Percentiles rank a stretch among this genome's conserved stretches.
Conservation (phyloP, 345 rosid species). For the Lepidium africanum region DNA sequence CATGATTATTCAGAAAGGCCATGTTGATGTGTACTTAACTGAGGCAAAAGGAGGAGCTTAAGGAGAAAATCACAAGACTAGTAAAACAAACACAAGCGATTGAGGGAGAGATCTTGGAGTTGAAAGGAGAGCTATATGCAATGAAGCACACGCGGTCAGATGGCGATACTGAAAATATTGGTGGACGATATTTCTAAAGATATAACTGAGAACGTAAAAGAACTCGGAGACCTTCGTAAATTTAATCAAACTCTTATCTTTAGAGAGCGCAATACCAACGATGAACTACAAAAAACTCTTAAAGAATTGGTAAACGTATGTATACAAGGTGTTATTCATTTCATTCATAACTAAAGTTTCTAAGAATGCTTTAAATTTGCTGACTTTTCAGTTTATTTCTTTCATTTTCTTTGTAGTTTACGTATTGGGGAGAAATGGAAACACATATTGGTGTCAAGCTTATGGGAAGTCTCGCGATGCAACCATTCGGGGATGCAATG, state of each 20-base stretch:
- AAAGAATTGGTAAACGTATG: slow-evolving; percentile 72
- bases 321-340: slow-evolving; percentile 7
- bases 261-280: slow-evolving; percentile 72
- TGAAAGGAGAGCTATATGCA: slow-evolving; percentile 64
- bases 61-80: slow-evolving; percentile 59
- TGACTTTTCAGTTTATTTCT: neutral
- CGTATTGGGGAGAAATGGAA: too few relatives aligned
- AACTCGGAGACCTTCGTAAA: slow-evolving; percentile 58
- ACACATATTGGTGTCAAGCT: too few relatives aligned
- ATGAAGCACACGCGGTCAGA: slow-evolving; percentile 9
- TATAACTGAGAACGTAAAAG: slow-evolving; percentile 54
- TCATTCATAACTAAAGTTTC: neutral
- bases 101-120: slow-evolving; percentile 71
- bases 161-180: slow-evolving; percentile 32
- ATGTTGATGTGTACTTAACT: slow-evolving; percentile 22
- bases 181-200: slow-evolving; percentile 46
- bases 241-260: slow-evolving; percentile 73
- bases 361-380: neutral
- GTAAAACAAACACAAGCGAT: slow-evolving; percentile 70
- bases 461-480: too few relatives aligned
- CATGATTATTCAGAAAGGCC: neutral
- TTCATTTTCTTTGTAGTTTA: neutral
- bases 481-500: too few relatives aligned
- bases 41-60: slow-evolving; percentile 84
- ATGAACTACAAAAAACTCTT: slow-evolving; percentile 88